Conservation (phyloP, 345 rosid genomes). For the Salix dunnii region DNA sequence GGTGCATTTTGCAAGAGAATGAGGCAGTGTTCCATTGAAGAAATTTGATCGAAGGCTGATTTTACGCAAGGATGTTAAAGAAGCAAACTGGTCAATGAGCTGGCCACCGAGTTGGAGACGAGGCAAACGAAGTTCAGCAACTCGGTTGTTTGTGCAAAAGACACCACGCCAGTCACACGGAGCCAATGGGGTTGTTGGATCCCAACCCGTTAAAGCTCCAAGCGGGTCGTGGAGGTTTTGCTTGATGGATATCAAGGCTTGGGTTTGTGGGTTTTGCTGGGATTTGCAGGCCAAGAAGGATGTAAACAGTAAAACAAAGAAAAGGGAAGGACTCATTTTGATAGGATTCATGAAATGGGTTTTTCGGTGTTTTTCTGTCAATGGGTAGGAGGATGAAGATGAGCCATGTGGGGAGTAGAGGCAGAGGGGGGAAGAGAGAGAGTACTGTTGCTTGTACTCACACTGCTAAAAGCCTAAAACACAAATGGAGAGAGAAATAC, state of each 20-base stretch:
- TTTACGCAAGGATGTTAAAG: conserved; percentile 49
- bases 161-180: conserved; percentile 98
- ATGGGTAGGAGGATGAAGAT: background rate
- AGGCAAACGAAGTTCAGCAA: conserved; percentile 74
- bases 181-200: conserved; percentile 59
- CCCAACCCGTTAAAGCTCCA: conserved; percentile 71
- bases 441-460: background rate
- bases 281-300: conserved; percentile 20
- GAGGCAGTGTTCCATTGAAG: conserved; percentile 72
- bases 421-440: background rate
- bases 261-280: conserved; percentile 45
- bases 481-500: background rate
- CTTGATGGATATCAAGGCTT: conserved; percentile 67
- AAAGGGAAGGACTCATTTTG: background rate
- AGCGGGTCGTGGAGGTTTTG: conserved; percentile 69
- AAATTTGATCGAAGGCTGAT: conserved; percentile 73
- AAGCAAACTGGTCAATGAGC: conserved; percentile 53
- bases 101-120: conserved; percentile 69
- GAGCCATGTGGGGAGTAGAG: background rate
- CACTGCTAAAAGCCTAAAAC: background rate
- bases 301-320: conserved; percentile 11
- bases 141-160: conserved; percentile 48
- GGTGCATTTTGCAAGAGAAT: conserved; percentile 65
- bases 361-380: too few species aligned
- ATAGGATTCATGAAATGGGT: too few species aligned